phyloP scores from a whole-genome alignment of 352 stramenopile genomes.

The Hyaloperonospora brassicae region DNA sequence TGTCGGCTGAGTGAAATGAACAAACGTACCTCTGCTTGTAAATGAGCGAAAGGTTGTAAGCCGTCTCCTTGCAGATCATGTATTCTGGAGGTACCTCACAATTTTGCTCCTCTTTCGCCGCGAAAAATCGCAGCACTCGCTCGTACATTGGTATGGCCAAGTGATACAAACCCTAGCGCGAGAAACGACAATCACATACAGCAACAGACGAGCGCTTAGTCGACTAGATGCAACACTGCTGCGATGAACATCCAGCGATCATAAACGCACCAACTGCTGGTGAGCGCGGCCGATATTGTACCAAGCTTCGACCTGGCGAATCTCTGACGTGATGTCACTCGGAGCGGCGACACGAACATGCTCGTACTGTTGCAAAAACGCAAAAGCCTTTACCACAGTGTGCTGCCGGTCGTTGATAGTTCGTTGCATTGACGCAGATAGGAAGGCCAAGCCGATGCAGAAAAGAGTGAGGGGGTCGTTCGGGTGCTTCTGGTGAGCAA shows the following conservation, averaged over 20 bases:
- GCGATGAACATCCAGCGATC: background rate
- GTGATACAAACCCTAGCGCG: constrained; percentile 68
- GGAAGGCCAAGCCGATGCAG: constrained; percentile 76
- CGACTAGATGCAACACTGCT: background rate
- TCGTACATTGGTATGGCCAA: constrained; percentile 85
- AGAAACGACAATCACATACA: constrained; percentile 4
- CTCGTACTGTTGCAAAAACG: constrained; percentile 80
- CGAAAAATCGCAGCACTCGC: constrained; percentile 72
- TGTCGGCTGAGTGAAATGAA: background rate
- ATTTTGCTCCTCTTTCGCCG: constrained; percentile 41
- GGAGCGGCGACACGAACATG: constrained; percentile 36
- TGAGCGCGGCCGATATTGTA: constrained; percentile 84
- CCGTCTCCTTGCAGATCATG: constrained; percentile 68
- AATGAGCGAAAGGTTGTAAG: constrained; percentile 85
- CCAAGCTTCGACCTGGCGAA: constrained; percentile 68
- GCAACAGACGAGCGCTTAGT: too few species aligned
- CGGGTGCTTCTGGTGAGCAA: constrained; percentile 72
- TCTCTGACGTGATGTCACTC: constrained; percentile 51
- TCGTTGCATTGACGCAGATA: constrained; percentile 78
- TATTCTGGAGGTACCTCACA: constrained; percentile 54
- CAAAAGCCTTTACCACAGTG: constrained; percentile 79
- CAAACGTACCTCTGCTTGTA: constrained; percentile 74
- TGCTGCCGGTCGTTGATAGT: constrained; percentile 82
- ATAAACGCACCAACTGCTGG: constrained; percentile 67
- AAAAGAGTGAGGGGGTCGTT: constrained; percentile 72